Percentiles rank a stretch among this genome's conserved stretches.
These are phyloP conservation scores for Colletotrichum costaricense DNA, from an alignment of 2,329 filamentous ascomycete genomes.

Conservation along the genomic window DNA sequence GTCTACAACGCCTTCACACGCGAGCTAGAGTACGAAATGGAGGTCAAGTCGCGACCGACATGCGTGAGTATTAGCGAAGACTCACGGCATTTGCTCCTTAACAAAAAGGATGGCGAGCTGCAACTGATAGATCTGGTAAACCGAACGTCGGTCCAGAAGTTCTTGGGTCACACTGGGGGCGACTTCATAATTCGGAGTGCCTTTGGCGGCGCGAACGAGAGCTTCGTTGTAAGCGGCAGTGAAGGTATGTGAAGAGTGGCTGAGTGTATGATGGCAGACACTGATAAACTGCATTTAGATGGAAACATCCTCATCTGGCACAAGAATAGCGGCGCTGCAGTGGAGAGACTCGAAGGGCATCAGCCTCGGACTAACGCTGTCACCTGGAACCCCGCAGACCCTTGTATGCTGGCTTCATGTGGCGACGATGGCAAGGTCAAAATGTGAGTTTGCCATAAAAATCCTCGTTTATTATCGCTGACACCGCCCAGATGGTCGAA, in stretches of 20 bases:
- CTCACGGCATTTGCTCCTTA: conserved; percentile 84
- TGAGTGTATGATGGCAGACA: neutral
- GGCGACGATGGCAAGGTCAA: conserved; percentile 88
- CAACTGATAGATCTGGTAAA: conserved; percentile 82
- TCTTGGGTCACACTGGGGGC: conserved; percentile 79
- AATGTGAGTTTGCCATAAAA: conserved; percentile 71
- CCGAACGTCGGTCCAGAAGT: conserved; percentile 78
- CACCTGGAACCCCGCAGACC: conserved; percentile 87
- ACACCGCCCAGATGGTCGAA: conserved; percentile 41
- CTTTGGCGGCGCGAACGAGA: conserved; percentile 92
- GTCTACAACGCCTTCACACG: conserved; percentile 85
- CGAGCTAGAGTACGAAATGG: conserved; percentile 80
- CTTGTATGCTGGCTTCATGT: conserved; percentile 88
- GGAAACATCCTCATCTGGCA: conserved; percentile 89
- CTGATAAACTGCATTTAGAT: conserved; percentile 50
- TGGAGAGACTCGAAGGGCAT: conserved; percentile 84
- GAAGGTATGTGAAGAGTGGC: conserved; percentile 72
- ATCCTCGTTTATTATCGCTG: neutral
- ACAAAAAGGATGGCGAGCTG: conserved; percentile 81
- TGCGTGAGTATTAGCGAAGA: conserved; percentile 86
- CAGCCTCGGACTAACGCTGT: conserved; percentile 84
- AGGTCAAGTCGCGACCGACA: conserved; percentile 76
- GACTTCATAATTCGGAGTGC: conserved; percentile 83
- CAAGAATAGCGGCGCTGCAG: conserved; percentile 79
- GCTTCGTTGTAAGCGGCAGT: conserved; percentile 91